Evolutionary conservation across 2,329 filamentous ascomycete genomes (phyloP).

Genomic region (Achaetomium macrosporum): DNA sequence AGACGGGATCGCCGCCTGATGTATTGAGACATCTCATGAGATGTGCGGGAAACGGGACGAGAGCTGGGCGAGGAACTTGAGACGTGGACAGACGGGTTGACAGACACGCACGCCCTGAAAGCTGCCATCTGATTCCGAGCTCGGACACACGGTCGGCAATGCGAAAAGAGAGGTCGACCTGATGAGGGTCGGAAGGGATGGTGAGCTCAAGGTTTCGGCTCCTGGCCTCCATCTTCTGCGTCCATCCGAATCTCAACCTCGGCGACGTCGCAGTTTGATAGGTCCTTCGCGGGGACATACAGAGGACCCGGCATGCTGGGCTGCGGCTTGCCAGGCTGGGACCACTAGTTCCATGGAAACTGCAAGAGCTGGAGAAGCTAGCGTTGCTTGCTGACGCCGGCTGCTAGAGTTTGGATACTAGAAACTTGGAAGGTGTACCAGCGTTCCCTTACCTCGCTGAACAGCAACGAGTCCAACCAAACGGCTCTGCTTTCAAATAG

Average conservation of each 20-base stretch:
- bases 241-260: not conserved
- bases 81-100: conserved; percentile 11
- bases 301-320: conserved; percentile 1
- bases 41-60: conserved; percentile 7
- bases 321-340: conserved; percentile 9
- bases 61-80: conserved; percentile 7
- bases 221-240: not conserved
- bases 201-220: not conserved
- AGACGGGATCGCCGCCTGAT: conserved; percentile 10
- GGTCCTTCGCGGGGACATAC: not conserved
- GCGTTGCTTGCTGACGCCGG: conserved; percentile 6
- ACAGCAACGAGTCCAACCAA: conserved; percentile 1
- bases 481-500: conserved; percentile 12
- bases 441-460: conserved; percentile 6
- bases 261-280: not conserved
- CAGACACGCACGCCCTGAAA: not conserved
- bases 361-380: conserved; percentile 1
- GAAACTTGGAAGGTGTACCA: not conserved
- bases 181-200: not conserved
- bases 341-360: conserved; percentile 1
- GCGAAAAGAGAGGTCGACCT: not conserved
- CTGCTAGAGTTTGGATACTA: not conserved
- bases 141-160: not conserved
- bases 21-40: not conserved
- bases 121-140: conserved; percentile 12